Base-by-base conservation (phyloP, 73 alveolate genomes). In the Paramecium biaurelia region DNA sequence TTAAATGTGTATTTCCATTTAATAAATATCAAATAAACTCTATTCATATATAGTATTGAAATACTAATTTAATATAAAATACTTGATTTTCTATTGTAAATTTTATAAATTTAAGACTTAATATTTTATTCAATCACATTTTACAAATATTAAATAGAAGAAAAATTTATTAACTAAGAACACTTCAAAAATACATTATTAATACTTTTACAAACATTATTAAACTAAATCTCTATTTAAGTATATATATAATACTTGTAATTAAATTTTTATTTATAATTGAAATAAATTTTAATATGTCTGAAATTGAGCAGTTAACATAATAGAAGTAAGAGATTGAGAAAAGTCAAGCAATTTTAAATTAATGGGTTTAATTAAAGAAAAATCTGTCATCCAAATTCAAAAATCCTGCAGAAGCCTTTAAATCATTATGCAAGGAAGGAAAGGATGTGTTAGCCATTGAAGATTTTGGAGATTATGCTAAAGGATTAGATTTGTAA, bases 401-500 rank as follows among this genome's bases (percentile, higher is more conserved):
- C 72, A 41, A 41, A 24, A 26, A 26, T 79, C 76, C 90, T 2
- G 20, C 70, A 30, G 90, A 79, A 79, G 76, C 90, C 3, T 79
- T 43, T 34, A 79, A 79, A 41, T 32, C 53, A 14, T 24, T 79
- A 24, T n/a, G 26, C 15, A 43, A 79, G 30, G 76, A 79, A 45
- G 90, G 90, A 18, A 47, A 41, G 43, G 90, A 41, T 2, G 74
- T 30, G 9, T 45, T 79, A 12, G 49, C 90, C 21, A 41, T 24
- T 7, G 90, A 79, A 23, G 90, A 79, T 47, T 79, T 79, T 45
- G 74, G 74, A 14, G 90, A 79, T 24, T 79, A 42, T 79, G 76
- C 30, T 5, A 38, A 79, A 41, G 90, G 90, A 47, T 24, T 43
- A 8, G 90, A 79, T 47, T 43, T 79, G 90, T 79, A 79, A 79